Evolutionary conservation across 225 moss, liverwort and hornwort genomes (phyloP), one percentile per base, ranked within the genome.

Genomic region (Lunularia cruciata): DNA sequence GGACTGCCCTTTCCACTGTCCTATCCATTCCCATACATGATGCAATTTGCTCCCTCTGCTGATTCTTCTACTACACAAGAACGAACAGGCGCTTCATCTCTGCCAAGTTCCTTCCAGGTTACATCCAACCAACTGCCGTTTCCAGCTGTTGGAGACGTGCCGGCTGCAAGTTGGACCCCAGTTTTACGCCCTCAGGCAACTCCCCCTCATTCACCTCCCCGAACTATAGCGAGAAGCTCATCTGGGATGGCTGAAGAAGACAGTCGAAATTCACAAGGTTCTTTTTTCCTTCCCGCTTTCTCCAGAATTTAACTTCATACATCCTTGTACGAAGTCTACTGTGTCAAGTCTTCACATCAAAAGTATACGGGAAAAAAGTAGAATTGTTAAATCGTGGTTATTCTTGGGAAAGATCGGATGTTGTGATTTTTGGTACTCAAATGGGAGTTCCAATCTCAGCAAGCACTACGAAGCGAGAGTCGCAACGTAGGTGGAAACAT

Each of bases 21-120:
- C 3, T 90, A 85, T 45, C 86, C 87, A 0, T 90, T 84, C n/a
- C 88, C 88, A 30, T 88, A 85, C 18, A 54, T 88, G 68, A 85
- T 86, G 88, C 91, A 85, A 54, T 83, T 86, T 33, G 75, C 84
- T 5, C 82, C 86, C 8, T 70, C 81, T 74, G 73, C 83, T 11
- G 73, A 75, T 4, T 51, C 63, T 60, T 68, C 67, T 27, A 59
- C 78, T 13, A 81, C 76, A 4, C 40, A 83, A 75, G 45, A 79
- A 45, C 38, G 84, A 84, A 57, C 81, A 81, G 56, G 81, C 65
- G 18, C 48, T 28, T 26, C 25, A 18, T 18, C 65, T 53, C 30
- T 63, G 20, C 73, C 73, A 43, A 55, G 3, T 42, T n/a, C 63
- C 10, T 73, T 63, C 42, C 64, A 54, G 20, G 40, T 54, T 51